Percentiles rank a stretch among this genome's conserved stretches.
Conservation (phyloP, 2,329 filamentous ascomycete species). For the Cercospora citrullina region DNA sequence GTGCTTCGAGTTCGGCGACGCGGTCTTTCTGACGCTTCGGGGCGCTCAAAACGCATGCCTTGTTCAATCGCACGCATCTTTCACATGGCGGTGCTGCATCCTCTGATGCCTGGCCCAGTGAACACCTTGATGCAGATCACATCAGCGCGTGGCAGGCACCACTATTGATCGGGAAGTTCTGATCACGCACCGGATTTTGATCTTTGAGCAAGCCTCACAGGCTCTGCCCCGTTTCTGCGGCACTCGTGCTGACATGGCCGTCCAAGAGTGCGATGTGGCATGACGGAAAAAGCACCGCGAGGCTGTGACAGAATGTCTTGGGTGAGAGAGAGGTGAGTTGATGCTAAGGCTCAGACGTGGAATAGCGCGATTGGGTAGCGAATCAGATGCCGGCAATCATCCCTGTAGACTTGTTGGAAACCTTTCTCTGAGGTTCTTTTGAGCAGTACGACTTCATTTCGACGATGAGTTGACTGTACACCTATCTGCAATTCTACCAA, state of each 20-base stretch:
- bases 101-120: constrained; percentile 17
- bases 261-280: background rate
- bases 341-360: constrained; percentile 2
- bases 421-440: background rate
- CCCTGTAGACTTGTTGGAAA: constrained; percentile 1
- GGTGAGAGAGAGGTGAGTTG: background rate
- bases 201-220: constrained; percentile 23
- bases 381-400: constrained; percentile 1
- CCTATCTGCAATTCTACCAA: background rate
- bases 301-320: background rate
- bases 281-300: background rate
- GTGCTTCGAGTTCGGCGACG: constrained; percentile 35
- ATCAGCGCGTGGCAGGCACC: background rate
- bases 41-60: constrained; percentile 31
- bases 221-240: constrained; percentile 23
- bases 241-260: constrained; percentile 1
- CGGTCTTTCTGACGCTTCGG: constrained; percentile 31
- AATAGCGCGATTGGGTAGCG: background rate
- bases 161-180: background rate
- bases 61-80: constrained; percentile 32
- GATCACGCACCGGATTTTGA: constrained; percentile 16
- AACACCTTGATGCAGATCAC: constrained; percentile 13
- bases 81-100: constrained; percentile 30
- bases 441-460: background rate
- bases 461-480: background rate